Evolutionary conservation across 2,329 filamentous ascomycete species (phyloP).

Genomic region (Trichoderma asperellum): DNA sequence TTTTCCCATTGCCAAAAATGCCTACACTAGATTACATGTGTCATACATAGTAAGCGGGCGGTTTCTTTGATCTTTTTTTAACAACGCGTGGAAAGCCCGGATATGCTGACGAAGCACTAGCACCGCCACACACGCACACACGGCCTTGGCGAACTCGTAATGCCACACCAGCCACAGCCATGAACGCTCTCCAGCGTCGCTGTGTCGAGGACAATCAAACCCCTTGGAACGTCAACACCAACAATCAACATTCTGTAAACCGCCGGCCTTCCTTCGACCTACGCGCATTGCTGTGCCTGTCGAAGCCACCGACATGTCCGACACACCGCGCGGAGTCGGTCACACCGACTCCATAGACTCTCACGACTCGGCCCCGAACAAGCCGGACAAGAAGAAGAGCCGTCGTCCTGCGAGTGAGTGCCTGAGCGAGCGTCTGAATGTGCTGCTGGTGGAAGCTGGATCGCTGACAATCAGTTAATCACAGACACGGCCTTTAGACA

Average conservation of each 20-base stretch:
- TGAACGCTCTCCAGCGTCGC: conserved; percentile 15
- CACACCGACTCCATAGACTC: conserved; percentile 59
- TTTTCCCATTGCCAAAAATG: neutral
- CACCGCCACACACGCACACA: conserved; percentile 23
- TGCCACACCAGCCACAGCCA: conserved; percentile 24
- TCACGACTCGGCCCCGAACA: conserved; percentile 55
- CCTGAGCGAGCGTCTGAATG: conserved; percentile 38
- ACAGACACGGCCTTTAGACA: conserved; percentile 95
- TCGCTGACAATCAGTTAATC: conserved; percentile 14
- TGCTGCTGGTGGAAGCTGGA: neutral
- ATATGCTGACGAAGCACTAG: conserved; percentile 20
- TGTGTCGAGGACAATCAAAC: conserved; percentile 20
- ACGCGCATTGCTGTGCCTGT: conserved; percentile 31
- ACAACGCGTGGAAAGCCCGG: conserved; percentile 10
- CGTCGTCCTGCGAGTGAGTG: conserved; percentile 83
- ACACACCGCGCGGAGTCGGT: conserved; percentile 50
- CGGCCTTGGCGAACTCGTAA: conserved; percentile 20
- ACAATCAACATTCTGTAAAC: conserved; percentile 7
- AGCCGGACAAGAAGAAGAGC: conserved; percentile 82
- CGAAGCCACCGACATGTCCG: conserved; percentile 49
- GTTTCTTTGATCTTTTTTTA: conserved; percentile 5
- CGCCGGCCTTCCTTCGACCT: conserved; percentile 11
- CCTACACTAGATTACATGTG: conserved; percentile 7
- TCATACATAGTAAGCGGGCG: neutral
- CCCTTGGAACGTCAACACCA: conserved; percentile 24